Base-by-base conservation (phyloP, 1,284 basidiomycete genomes). In the Kwoniella shivajii region DNA sequence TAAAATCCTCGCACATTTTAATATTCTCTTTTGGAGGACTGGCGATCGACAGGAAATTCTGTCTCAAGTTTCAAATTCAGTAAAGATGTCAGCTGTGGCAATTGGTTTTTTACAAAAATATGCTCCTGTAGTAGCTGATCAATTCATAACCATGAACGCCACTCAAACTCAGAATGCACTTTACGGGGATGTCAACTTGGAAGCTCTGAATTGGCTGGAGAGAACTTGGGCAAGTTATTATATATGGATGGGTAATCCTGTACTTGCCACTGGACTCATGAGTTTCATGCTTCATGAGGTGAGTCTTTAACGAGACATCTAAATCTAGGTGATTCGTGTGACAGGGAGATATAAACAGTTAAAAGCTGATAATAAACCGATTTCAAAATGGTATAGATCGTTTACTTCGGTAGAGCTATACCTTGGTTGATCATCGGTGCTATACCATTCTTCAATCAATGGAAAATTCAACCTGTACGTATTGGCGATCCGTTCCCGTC, bases 361-460 rank as follows among this genome's bases (percentile, higher is more conserved):
- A n/a, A 49, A 16, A 26, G 30, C 27, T 43, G 30, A 24, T 18
- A 11, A 37, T 7, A 16, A 18, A 37, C 5, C 9, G 36, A 44
- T 46, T n/a, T n/a, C n/a, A 7, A 13, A 18, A 29, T 39, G 14
- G 29, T 20, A 9, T 60, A 95, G 91, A 76, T 94, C 69, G 90
- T 98, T 41, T 99, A 99, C 83, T 99, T 99, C 77, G 95, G 95
- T 27, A 90, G 95, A 34, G 88, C 88, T 64, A 80, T 99, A 24
- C 96, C 95, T 0, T 97, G 92, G 91, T 88, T 98, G 71, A 89
- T 97, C 78, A 88, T 98, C 76, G 96, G 98, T 78, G 80, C 86
- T 3, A 92, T 93, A 50, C 92, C 93, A 0, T 95, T 90, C 80
- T 97, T 98, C 81, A 85, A 85, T 59, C 84, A 86, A 80, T 98